These are phyloP conservation scores for Clitopilus passeckerianus DNA, from an alignment of 768 basidiomycete species.

Conservation along the genomic window DNA sequence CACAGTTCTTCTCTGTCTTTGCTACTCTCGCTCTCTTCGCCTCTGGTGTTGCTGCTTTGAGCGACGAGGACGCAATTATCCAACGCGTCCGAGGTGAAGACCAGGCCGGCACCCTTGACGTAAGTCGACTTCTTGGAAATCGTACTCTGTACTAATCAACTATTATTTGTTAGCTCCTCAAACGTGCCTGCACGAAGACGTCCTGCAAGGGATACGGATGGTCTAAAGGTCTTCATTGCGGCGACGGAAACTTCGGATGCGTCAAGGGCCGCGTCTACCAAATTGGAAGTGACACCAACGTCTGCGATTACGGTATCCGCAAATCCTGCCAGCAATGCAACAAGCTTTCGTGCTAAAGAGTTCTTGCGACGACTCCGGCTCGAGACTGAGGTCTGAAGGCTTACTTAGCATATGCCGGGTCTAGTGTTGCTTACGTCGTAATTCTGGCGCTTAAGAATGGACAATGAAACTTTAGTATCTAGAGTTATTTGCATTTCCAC, in stretches of 20 bases:
- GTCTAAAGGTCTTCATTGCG: neutral
- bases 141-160: no score
- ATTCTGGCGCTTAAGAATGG: no score
- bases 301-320: neutral
- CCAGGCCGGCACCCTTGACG: neutral
- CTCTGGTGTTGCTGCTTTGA: neutral
- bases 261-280: neutral
- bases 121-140: neutral
- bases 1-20: neutral
- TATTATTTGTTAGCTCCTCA: no score
- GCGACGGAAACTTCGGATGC: neutral
- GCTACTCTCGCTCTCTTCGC: neutral
- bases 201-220: neutral
- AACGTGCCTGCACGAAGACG: neutral
- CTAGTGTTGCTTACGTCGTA: no score
- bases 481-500: no score
- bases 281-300: neutral
- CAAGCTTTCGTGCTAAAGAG: neutral
- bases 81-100: neutral
- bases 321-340: neutral
- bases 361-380: no score
- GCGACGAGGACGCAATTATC: neutral
- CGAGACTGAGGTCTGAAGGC: no score
- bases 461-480: no score
- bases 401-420: no score